These are phyloP conservation scores for Blattamonas nauphoetae DNA, from an alignment of 78 protist species.

Conservation along the genomic window DNA sequence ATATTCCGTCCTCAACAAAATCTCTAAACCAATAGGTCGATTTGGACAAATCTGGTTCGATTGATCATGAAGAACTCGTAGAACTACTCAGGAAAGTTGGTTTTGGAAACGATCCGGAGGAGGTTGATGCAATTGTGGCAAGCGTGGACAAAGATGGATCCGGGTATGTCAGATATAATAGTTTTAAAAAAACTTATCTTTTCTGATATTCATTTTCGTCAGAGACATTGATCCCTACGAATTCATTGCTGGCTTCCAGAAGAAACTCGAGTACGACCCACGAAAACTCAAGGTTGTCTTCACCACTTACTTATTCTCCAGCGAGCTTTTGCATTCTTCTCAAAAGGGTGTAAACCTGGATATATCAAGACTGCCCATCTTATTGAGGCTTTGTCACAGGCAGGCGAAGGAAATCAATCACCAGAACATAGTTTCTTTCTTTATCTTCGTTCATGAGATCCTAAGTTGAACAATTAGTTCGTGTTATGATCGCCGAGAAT, in stretches of 20 bases:
- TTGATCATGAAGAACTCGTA: neutral
- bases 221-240: neutral
- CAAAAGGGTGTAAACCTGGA: neutral
- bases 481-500: neutral
- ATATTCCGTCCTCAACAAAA: neutral
- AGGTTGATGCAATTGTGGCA: neutral
- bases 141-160: neutral
- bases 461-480: neutral
- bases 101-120: neutral
- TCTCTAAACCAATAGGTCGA: conserved; percentile 4
- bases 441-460: neutral
- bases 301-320: neutral
- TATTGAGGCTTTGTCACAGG: neutral
- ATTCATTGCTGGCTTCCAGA: neutral
- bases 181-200: neutral
- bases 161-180: neutral
- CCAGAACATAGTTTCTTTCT: neutral
- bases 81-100: neutral
- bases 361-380: neutral
- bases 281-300: neutral
- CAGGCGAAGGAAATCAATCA: neutral
- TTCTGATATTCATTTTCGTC: neutral
- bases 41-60: neutral
- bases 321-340: neutral
- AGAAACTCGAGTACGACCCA: neutral